Evolutionary conservation across 2,329 filamentous ascomycete species (phyloP), one percentile per base, ranked within the genome.

Genomic region (Colletotrichum melonis): DNA sequence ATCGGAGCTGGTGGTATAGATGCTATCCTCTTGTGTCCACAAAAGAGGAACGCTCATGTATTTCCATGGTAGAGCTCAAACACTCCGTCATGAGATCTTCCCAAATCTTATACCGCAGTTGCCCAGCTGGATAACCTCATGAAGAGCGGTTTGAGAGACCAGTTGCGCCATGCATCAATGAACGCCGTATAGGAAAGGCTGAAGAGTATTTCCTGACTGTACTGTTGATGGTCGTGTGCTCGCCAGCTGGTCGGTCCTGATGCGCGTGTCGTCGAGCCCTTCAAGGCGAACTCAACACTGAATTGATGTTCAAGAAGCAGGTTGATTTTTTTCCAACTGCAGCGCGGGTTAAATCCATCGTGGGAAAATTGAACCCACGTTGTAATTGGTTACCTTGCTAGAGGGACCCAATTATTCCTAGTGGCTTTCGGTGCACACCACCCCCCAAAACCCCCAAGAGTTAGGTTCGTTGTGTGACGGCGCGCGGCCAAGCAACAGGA

Each of bases 331-430:
- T 70, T 59, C 26, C 46, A 16, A 54, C 24, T 52, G 52, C 49
- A 58, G 55, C 52, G 66, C 35, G 46, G 52, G 46, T 63, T 73
- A 73, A 73, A 73, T 66, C 49, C 42, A 54, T 26, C 46, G n/a
- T 42, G 24, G 28, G 38, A 67, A 32, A 62, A n/a, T 16, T 46
- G 55, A 70, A 55, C 24, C 24, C 32, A 24, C 30, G 38, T 49
- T 55, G 6, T 8, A 30, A 52, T 58, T 62, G 58, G 38, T 6
- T 16, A 4, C 19, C 16, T 5, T 30, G 6, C 5, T 7, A 19
- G 16, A 42, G 3, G 32, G 22, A 32, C 22, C 35, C 30, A n/a
- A 22, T 4, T 55, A 59, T 28, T 63, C 30, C 67, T 65, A 56
- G 63, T 19, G 54, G 32, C 52, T 49, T 63, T 56, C 26, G 30